Evolutionary conservation across 768 basidiomycete species (phyloP).

Genomic region (Psilocybe azurescens): DNA sequence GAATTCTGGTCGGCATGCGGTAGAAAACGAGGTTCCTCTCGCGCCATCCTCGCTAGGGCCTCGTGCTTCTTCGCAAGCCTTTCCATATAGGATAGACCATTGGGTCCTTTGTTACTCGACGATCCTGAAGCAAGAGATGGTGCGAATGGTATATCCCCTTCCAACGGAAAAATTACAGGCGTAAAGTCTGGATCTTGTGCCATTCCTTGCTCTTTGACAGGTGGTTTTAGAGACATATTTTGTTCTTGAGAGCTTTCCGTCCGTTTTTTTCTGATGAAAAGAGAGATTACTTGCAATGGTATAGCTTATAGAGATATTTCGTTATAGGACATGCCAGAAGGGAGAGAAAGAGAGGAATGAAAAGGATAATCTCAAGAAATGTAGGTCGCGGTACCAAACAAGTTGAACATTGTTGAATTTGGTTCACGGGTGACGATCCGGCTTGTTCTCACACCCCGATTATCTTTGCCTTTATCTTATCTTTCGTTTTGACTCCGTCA

Average conservation of each 20-base stretch:
- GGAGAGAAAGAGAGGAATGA: no score
- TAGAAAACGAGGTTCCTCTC: conserved; percentile 32
- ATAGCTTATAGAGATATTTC: no score
- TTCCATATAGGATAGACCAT: conserved; percentile 2
- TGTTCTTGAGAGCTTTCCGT: neutral
- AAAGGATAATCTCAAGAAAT: no score
- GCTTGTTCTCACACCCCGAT: no score
- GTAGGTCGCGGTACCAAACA: no score
- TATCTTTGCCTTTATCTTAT: no score
- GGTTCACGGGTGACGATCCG: no score
- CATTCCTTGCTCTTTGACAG: neutral
- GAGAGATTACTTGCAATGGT: neutral
- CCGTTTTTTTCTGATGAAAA: neutral
- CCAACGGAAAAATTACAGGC: conserved; percentile 10
- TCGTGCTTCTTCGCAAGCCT: conserved; percentile 20
- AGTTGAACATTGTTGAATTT: no score
- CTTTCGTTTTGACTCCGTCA: no score
- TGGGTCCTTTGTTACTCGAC: neutral
- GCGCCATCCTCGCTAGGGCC: conserved; percentile 32
- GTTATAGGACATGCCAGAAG: no score
- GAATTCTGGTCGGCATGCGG: conserved; percentile 15
- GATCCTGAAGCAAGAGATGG: conserved; percentile 4
- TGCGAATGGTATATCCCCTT: neutral
- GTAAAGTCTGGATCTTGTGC: neutral
- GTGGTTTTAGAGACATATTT: neutral